Evolutionary conservation across 331 rosid genomes (phyloP), one percentile per base, ranked within the genome.

Genomic region (Prunus yedoensis): DNA sequence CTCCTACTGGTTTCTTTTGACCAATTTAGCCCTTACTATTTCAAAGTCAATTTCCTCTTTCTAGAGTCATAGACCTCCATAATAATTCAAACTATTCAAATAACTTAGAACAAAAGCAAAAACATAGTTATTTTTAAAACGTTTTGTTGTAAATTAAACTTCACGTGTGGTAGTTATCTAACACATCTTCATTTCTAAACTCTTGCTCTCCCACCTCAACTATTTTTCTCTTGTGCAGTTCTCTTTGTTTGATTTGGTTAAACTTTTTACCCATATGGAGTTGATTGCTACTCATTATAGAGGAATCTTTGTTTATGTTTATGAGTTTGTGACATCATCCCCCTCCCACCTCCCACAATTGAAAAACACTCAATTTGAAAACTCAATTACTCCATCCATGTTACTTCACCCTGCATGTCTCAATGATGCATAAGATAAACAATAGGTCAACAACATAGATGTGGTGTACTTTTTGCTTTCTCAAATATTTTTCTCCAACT

Each of bases 331-430:
- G 68, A 60, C 77, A 59, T 60, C 32, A 60, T 25, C 74, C 45
- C 18, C n/a, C 27, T 17, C 28, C 56, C 81, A 61, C 59, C 61
- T 63, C 14, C 20, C 41, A 47, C 50, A 63, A 49, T 3, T 71
- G 45, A 35, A 25, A 61, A 59, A 27, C 51, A 3, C 45, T 4
- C 47, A 0, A 11, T 64, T 53, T 27, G 3, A n/a, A 23, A 66
- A 46, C 45, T 46, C 25, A 65, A 49, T 12, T 30, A 38, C 56
- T 64, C 43, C 65, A 61, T 65, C 74, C 78, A 72, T 66, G 45
- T 60, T 66, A 20, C 63, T 20, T 17, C 76, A 58, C 75, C 75
- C 66, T 66, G 58, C 75, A 49, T 5, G 78, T 66, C 64, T 47
- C 45, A 27, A 56, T 20, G 74, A 62, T 73, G 21, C 57, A 32